Conservation (phyloP, 2,329 filamentous ascomycete genomes). For the Fusarium sp. region DNA sequence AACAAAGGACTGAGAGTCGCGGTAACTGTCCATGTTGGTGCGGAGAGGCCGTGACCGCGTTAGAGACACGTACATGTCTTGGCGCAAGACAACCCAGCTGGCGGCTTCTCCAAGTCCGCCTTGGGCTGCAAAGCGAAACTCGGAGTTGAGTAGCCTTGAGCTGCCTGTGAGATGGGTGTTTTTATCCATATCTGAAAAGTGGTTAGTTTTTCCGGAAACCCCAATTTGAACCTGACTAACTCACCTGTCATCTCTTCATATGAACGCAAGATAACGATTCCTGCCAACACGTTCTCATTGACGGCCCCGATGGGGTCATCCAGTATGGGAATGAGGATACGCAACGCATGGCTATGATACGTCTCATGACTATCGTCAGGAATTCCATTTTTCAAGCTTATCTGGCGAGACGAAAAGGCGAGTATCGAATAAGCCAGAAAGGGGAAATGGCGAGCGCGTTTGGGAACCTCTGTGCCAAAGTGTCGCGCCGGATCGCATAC, state of each 20-base stretch:
- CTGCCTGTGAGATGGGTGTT: slow-evolving; percentile 43
- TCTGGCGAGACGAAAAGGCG: slow-evolving; percentile 40
- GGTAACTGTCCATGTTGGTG: slow-evolving; percentile 50
- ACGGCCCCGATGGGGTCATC: slow-evolving; percentile 47
- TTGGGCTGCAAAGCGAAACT: slow-evolving; percentile 40
- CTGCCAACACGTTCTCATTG: slow-evolving; percentile 52
- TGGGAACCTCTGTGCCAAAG: slow-evolving; percentile 54
- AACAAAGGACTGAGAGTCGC: slow-evolving; percentile 35
- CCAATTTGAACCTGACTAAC: background rate
- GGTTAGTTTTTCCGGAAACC: background rate
- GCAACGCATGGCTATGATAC: slow-evolving; percentile 55
- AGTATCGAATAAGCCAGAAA: slow-evolving; percentile 48
- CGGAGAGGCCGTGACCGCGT: slow-evolving; percentile 51
- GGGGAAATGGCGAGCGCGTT: slow-evolving; percentile 51
- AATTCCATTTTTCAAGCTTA: slow-evolving; percentile 22
- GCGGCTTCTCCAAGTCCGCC: slow-evolving; percentile 54
- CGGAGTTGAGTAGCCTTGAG: slow-evolving; percentile 40
- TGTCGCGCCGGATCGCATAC: slow-evolving; percentile 53
- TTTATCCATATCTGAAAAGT: slow-evolving; percentile 35
- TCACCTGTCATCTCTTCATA: slow-evolving; percentile 55
- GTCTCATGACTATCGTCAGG: slow-evolving; percentile 48
- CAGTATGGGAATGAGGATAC: slow-evolving; percentile 51
- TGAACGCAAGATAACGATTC: slow-evolving; percentile 50
- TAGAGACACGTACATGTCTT: slow-evolving; percentile 60
- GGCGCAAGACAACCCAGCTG: slow-evolving; percentile 60